phyloP scores from a whole-genome alignment of 805 yeast species.

The Ogataea salicorniae region DNA sequence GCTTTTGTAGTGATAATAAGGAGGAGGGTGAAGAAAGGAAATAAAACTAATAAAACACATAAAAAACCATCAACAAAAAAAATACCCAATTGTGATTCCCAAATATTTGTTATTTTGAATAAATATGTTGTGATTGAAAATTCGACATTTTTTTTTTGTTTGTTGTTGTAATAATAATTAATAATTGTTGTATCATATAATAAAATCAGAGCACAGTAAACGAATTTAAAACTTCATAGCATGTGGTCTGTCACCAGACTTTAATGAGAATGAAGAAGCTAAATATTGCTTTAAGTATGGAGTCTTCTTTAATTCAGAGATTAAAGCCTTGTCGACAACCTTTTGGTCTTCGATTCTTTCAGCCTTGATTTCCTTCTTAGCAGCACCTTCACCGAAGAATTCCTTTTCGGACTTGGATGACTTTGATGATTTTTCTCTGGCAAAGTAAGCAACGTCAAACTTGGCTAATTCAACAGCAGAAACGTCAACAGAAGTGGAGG shows the following conservation, averaged over 20 bases:
- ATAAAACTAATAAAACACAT: slow-evolving; percentile 1
- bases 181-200: not conserved
- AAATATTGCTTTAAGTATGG: slow-evolving; percentile 96
- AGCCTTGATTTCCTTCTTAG: slow-evolving; percentile 85
- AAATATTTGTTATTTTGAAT: not conserved
- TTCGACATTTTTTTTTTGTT: not conserved
- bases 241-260: slow-evolving; percentile 98
- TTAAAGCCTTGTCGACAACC: slow-evolving; percentile 86
- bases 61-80: slow-evolving; percentile 1
- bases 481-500: slow-evolving; percentile 85
- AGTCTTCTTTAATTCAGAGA: slow-evolving; percentile 93
- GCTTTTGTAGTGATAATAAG: not conserved
- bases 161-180: not conserved
- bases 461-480: slow-evolving; percentile 79
- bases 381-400: slow-evolving; percentile 74
- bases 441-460: slow-evolving; percentile 92
- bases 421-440: slow-evolving; percentile 86
- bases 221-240: slow-evolving; percentile 83
- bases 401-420: slow-evolving; percentile 87
- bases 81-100: slow-evolving; percentile 1
- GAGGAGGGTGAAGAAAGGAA: not conserved
- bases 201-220: not conserved
- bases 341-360: slow-evolving; percentile 98
- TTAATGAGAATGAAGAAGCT: slow-evolving; percentile 91
- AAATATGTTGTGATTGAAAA: not conserved